Base-by-base conservation (phyloP, 75 land plant genomes). In the Picea glauca region DNA sequence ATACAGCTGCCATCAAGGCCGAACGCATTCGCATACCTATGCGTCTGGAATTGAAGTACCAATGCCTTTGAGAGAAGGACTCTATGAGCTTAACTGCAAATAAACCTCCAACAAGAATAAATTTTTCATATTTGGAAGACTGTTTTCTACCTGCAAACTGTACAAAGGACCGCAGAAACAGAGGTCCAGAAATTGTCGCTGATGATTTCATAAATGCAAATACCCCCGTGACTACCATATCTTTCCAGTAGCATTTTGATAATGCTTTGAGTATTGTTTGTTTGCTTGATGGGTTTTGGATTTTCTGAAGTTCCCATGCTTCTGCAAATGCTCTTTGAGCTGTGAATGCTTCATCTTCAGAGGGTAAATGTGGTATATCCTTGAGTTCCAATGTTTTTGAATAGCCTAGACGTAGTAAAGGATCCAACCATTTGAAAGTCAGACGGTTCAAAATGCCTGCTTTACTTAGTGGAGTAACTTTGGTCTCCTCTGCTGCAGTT, bases 11-110 rank as follows among this genome's bases (percentile, higher is more conserved):
- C 84, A 91, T 88, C 5, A 91, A 32, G 43, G 87, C 89, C 4
- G 94, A 90, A 50, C 92, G 78, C 78, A 90, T 85, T 59, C 84
- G 84, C 92, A 94, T 88, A 4, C 96, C 96, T 23, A 76, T 58
- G 65, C 90, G 80, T 30, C 87, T 79, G n/a, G 89, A 80, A 35
- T 63, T 76, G 57, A 94, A 90, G 74, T 76, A 88, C 81, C 84
- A 90, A 74, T 90, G 90, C 77, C 92, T 77, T 26, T 90, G 86
- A 9, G 84, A 78, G 9, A 91, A 43, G 12, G 91, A 90, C 60
- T 94, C 96, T 2, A 94, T 76, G 1, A 84, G 33, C 65, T 94
- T 94, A 40, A 77, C 78, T 0, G 85, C 40, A 11, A 88, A 72
- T 32, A 94, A 78, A 35, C 38, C 78, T 17, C 77, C 82, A 21